These are phyloP conservation scores for Asterochloris sp. DNA, from an alignment of 139 green algal genomes.

Conservation along the genomic window DNA sequence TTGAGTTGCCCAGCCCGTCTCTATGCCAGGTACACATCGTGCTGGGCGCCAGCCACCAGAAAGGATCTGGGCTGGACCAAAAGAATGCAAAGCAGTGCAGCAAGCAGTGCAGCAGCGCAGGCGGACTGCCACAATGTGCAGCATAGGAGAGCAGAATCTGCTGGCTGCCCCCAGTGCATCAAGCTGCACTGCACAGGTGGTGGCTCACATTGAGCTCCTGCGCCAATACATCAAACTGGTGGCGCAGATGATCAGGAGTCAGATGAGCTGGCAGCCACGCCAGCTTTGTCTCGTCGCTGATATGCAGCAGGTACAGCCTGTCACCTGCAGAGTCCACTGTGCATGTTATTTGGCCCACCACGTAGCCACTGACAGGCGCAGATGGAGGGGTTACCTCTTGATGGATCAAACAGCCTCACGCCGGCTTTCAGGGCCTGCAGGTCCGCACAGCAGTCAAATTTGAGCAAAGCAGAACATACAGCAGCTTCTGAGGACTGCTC, in stretches of 20 bases:
- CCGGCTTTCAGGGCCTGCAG: not conserved
- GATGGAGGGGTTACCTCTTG: not conserved
- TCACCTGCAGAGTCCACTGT: not conserved
- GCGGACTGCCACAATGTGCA: too few species aligned
- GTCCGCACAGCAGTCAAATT: not conserved
- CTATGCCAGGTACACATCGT: too few species aligned
- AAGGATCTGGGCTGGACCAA: too few species aligned
- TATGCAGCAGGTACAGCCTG: constrained; percentile 13
- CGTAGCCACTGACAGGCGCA: not conserved
- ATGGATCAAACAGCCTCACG: not conserved
- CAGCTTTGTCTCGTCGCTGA: not conserved
- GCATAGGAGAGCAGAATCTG: too few species aligned
- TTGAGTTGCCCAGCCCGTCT: not conserved
- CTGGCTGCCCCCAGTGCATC: too few species aligned
- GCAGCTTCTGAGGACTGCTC: not conserved
- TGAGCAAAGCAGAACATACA: not conserved
- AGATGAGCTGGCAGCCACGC: constrained; percentile 1
- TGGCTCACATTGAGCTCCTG: constrained; percentile 1
- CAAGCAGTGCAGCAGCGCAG: too few species aligned
- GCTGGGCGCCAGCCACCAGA: too few species aligned
- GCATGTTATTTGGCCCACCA: not conserved
- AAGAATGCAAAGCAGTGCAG: too few species aligned
- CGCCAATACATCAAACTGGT: constrained; percentile 1
- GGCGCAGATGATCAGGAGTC: constrained; percentile 11
- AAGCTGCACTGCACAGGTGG: too few species aligned